Evolutionary conservation across 192 early-diverging fungal genomes (phyloP).

Genomic region (Rhizophlyctis rosea): DNA sequence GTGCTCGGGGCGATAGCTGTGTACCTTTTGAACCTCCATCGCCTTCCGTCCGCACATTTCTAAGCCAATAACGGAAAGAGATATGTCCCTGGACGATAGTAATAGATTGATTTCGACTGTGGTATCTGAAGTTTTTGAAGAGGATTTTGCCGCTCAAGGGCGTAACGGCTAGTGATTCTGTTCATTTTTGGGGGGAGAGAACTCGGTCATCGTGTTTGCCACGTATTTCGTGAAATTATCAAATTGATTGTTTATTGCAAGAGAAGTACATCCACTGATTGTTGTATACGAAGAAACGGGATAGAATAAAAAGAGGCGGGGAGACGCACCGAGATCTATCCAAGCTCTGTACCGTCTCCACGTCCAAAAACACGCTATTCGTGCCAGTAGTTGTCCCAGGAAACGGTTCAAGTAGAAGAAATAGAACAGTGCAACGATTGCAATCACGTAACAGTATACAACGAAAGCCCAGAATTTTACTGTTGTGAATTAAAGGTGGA

Average conservation of each 20-base stretch:
- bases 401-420: constrained; percentile 71
- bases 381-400: constrained; percentile 58
- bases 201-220: too few species aligned
- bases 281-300: neutral
- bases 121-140: constrained; percentile 73
- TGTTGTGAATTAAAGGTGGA: too few species aligned
- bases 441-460: constrained; percentile 64
- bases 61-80: constrained; percentile 70
- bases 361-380: constrained; percentile 60
- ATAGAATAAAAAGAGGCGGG: too few species aligned
- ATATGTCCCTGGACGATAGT: constrained; percentile 69
- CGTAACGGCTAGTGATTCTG: constrained; percentile 68
- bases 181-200: too few species aligned
- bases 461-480: constrained; percentile 60
- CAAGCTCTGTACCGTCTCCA: constrained; percentile 66
- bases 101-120: constrained; percentile 68
- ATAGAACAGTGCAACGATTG: constrained; percentile 67
- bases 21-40: constrained; percentile 13
- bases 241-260: constrained; percentile 2
- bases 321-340: constrained; percentile 71
- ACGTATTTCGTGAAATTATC: neutral
- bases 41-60: constrained; percentile 46
- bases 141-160: constrained; percentile 70
- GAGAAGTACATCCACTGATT: constrained; percentile 8
- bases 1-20: too few species aligned